Conservation (phyloP, 768 basidiomycete species). For the Lactarius deliciosus region DNA sequence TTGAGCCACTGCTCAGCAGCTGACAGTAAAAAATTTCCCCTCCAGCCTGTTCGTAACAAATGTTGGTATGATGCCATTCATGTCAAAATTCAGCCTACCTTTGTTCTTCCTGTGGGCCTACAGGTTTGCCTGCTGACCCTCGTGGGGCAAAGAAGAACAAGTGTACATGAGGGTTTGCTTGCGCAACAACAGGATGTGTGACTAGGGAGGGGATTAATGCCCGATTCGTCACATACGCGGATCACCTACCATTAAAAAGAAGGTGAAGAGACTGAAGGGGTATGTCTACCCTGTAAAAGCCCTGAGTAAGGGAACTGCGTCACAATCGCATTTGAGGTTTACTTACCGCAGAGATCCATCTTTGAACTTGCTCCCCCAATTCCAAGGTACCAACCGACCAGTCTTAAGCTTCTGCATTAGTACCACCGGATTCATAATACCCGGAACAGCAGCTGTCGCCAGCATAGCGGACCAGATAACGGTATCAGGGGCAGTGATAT, state of each 20-base stretch:
- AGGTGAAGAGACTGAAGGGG: slow-evolving; percentile 84
- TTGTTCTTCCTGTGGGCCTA: slow-evolving; percentile 92
- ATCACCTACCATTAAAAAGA: slow-evolving; percentile 74
- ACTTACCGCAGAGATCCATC: slow-evolving; percentile 83
- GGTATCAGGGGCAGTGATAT: slow-evolving; percentile 93
- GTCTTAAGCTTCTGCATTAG: slow-evolving; percentile 88
- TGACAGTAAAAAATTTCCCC: slow-evolving; percentile 90
- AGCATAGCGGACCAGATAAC: slow-evolving; percentile 79
- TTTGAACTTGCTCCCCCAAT: slow-evolving; percentile 92
- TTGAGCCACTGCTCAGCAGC: slow-evolving; percentile 95
- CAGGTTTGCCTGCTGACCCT: slow-evolving; percentile 88
- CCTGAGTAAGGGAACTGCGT: background rate
- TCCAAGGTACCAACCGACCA: slow-evolving; percentile 85
- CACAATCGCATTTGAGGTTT: background rate
- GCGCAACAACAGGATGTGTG: slow-evolving; percentile 90
- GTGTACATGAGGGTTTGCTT: slow-evolving; percentile 91
- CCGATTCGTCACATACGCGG: background rate
- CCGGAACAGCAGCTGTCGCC: slow-evolving; percentile 93
- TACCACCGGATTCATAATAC: slow-evolving; percentile 93
- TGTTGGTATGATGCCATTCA: slow-evolving; percentile 5
- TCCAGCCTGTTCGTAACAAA: slow-evolving; percentile 62
- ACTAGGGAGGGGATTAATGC: slow-evolving; percentile 45
- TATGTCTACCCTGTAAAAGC: slow-evolving; percentile 76
- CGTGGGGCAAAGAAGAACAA: slow-evolving; percentile 92
- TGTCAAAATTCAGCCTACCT: slow-evolving; percentile 44